phyloP scores from a whole-genome alignment of 2,329 filamentous ascomycete species.

The Paraconiothyrium sp. region DNA sequence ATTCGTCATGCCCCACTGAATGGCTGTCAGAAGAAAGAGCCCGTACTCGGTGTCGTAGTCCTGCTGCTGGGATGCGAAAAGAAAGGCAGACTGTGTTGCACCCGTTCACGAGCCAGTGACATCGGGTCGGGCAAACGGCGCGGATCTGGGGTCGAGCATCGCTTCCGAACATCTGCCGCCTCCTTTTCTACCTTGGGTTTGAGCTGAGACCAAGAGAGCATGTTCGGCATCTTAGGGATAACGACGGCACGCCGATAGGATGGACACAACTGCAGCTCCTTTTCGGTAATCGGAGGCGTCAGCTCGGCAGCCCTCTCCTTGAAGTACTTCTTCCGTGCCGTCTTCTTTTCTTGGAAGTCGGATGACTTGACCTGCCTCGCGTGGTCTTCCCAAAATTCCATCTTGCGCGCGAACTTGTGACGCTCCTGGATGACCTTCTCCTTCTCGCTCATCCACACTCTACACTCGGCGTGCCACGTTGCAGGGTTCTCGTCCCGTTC shows the following conservation, averaged over 20 bases:
- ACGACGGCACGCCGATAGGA: conserved; percentile 51
- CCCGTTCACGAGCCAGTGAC: background rate
- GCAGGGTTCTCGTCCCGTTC: conserved; percentile 28
- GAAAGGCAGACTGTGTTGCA: background rate
- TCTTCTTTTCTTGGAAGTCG: conserved; percentile 45
- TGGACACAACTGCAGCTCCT: conserved; percentile 49
- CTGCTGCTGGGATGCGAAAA: background rate
- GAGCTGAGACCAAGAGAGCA: conserved; percentile 47
- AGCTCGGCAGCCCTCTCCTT: conserved; percentile 48
- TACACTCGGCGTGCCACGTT: conserved; percentile 32
- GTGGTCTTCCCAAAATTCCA: conserved; percentile 50
- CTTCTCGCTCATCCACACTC: conserved; percentile 35
- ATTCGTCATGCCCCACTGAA: background rate
- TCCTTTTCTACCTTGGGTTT: conserved; percentile 50
- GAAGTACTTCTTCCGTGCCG: conserved; percentile 48
- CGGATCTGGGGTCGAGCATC: background rate
- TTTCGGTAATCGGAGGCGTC: conserved; percentile 46
- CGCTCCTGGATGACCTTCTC: conserved; percentile 41
- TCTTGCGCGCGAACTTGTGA: conserved; percentile 44
- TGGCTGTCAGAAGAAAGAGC: conserved; percentile 3
- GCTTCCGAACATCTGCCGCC: conserved; percentile 30
- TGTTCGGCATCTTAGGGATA: conserved; percentile 51
- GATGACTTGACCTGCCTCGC: conserved; percentile 39
- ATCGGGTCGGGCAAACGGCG: conserved; percentile 5
- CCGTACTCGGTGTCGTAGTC: conserved; percentile 9